Base-by-base conservation (phyloP, 2,329 filamentous ascomycete species). In the Alternaria sp. region DNA sequence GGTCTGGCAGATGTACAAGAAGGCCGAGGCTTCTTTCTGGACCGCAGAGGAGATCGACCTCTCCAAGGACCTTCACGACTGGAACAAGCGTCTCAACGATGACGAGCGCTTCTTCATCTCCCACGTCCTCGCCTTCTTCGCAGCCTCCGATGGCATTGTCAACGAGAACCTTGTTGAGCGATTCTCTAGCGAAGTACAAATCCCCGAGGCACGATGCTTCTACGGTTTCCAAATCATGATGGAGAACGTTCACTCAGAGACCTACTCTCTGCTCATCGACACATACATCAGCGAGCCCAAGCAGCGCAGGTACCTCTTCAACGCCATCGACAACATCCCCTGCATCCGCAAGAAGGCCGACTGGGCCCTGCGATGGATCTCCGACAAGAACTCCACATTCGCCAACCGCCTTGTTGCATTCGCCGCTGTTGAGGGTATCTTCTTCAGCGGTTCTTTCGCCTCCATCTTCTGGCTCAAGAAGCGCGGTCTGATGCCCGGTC, bases 1-100 rank as follows among this genome's bases (percentile, higher is more conserved):
- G 94, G 96, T 97, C 81, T 99, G 95, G 95, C 94, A 98, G 82
- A 98, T 98, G 94, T 99, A 99, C 89, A 99, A 99, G 89, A 98
- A 98, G 85, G 94, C 94, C 69, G 94, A 99, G 82, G 95, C 95
- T 54, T 98, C 95, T 43, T 99, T 99, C 90, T 99, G 95, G 95
- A 99, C 95, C 42, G 95, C 95, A 53, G 95, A 99, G 82, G 95
- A 99, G 86, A 98, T 99, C 73, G 95, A 99, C 82, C 88, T 99
- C 52, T 98, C 94, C 75, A 99, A 99, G 85, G 95, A 99, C 81
- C 87, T 98, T 61, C 92, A 97, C 85, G 95, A 99, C 85, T 99
- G 95, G 95, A 96, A 97, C 87, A 96, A 97, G 86, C 91, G 91
- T 73, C 85, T 99, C 72, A 99, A 92, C 78, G 92, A 97, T 71